A percentile compares a stretch with the other conserved stretches of the same genome.
phyloP scores from a whole-genome alignment of 257 asterid species.

The Solanum virginianum region DNA sequence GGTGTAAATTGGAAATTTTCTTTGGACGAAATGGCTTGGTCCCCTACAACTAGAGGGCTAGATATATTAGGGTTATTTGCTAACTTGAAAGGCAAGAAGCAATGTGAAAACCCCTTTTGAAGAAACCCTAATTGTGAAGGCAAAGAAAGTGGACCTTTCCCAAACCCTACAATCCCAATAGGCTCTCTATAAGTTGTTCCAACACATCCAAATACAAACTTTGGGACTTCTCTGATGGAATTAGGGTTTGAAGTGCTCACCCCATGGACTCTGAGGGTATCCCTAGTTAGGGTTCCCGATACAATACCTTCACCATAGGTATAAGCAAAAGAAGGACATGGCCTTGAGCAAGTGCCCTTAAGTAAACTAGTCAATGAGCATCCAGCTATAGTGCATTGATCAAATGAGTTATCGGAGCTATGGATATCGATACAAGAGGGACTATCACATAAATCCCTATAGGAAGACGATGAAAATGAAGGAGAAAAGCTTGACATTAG shows the following conservation, averaged over 20 bases:
- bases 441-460: constrained; percentile 42
- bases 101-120: constrained; percentile 59
- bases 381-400: constrained; percentile 44
- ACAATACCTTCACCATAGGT: constrained; percentile 56
- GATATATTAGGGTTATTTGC: constrained; percentile 61
- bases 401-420: constrained; percentile 43
- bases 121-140: constrained; percentile 67
- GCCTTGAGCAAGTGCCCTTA: constrained; percentile 37
- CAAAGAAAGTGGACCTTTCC: constrained; percentile 62
- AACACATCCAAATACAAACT: constrained; percentile 55
- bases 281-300: constrained; percentile 46
- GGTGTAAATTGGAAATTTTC: constrained; percentile 59
- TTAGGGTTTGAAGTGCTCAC: constrained; percentile 6
- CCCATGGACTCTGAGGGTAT: constrained; percentile 35
- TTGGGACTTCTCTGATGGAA: constrained; percentile 25
- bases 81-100: constrained; percentile 62
- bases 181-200: constrained; percentile 54
- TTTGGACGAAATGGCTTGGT: constrained; percentile 44
- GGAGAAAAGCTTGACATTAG: constrained; percentile 34
- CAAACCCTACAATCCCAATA: constrained; percentile 64
- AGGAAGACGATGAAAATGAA: constrained; percentile 31
- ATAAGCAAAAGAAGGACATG: constrained; percentile 76
- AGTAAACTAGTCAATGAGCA: constrained; percentile 43
- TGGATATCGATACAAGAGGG: constrained; percentile 33
- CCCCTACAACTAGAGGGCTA: constrained; percentile 57